These are phyloP conservation scores for Monilinia laxa DNA, from an alignment of 2,329 filamentous ascomycete genomes.

Conservation along the genomic window DNA sequence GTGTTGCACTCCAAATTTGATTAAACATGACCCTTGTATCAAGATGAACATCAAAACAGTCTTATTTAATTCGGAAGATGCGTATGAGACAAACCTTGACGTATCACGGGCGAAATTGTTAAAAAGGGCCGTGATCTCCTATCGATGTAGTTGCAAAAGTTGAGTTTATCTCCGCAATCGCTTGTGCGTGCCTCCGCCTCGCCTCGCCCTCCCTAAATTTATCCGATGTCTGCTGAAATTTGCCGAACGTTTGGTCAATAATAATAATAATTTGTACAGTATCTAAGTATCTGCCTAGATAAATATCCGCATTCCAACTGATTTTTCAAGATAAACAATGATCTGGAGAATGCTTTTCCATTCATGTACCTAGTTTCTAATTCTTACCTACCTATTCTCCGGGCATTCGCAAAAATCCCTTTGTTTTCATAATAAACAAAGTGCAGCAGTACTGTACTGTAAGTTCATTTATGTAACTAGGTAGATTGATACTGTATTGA, in stretches of 20 bases:
- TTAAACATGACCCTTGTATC: too few species aligned
- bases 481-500: background rate
- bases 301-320: conserved; percentile 4
- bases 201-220: background rate
- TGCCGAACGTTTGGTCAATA: background rate
- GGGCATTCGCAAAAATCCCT: too few species aligned
- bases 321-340: background rate
- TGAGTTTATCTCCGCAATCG: conserved; percentile 16
- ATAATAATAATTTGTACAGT: too few species aligned
- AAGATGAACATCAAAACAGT: too few species aligned
- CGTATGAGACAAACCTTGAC: background rate
- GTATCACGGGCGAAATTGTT: conserved; percentile 4
- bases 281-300: background rate
- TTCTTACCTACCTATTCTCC: too few species aligned
- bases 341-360: background rate
- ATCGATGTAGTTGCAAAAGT: background rate
- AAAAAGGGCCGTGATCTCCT: conserved; percentile 1
- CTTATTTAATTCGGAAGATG: background rate
- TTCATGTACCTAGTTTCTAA: background rate
- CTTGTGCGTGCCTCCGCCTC: background rate
- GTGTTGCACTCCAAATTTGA: background rate
- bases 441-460: background rate
- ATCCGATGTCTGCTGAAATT: background rate
- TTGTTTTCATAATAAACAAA: background rate
- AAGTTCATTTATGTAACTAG: background rate